Evolutionary conservation across 352 stramenopile genomes (phyloP), one percentile per base, ranked within the genome.

Genomic region (Halophytophthora polymorphica): DNA sequence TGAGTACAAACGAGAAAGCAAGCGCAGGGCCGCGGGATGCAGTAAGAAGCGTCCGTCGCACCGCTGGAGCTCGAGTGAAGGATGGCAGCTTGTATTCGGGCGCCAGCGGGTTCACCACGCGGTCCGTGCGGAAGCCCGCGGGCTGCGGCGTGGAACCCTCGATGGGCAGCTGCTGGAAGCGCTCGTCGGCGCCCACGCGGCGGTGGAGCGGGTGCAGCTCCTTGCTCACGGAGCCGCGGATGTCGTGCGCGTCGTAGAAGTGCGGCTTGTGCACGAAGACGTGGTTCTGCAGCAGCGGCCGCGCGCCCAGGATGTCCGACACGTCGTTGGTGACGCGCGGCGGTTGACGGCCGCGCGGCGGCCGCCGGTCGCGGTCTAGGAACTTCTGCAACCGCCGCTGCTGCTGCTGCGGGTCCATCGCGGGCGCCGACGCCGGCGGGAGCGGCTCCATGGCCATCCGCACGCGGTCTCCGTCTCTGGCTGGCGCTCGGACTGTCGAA

Each of bases 161-260:
- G 36, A 90, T 88, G 0, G 71, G 79, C 2, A 88, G 63, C 55
- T 90, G 76, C 58, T 76, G 77, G 62, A 84, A 90, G 36, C 67
- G 74, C n/a, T 78, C 69, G 37, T 88, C 72, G 23, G 60, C 61
- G 17, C 78, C 67, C n/a, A 72, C 58, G 23, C 62, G 65, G 23
- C 78, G 64, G 21, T 67, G 60, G 25, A 60, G 71, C 18, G 74
- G 77, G 25, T 90, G 80, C 36, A 90, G 59, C 48, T 83, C 64
- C 51, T 80, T 71, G 45, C 77, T 90, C 10, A 49, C 50, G 15
- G 74, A 86, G 8, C 77, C 75, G n/a, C 60, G 50, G 53, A 90
- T 83, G 40, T 88, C 75, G 12, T 75, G 53, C 14, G 72, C 53
- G 18, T 83, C 73, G 61, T 86, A 69, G 59, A 80, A 85, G 43